Conservation (phyloP, 345 rosid genomes). For the Hibiscus trionum region DNA sequence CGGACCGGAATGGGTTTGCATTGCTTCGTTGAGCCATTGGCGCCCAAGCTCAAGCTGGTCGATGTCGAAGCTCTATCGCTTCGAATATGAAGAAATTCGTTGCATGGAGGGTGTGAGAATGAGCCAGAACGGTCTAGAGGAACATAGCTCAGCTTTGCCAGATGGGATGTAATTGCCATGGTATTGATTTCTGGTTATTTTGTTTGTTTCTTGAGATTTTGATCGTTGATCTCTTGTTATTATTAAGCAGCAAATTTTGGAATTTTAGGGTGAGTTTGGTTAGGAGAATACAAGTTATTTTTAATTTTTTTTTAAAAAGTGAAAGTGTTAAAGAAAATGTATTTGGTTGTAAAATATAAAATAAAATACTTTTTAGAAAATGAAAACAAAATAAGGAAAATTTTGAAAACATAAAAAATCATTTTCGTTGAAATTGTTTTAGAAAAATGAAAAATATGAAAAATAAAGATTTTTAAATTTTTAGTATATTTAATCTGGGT, state of each 20-base stretch:
- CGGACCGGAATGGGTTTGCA: slow-evolving; percentile 30
- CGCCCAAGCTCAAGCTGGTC: slow-evolving; percentile 15
- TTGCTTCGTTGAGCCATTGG: slow-evolving; percentile 23
- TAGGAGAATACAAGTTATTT: too few species aligned
- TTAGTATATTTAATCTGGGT: too few species aligned
- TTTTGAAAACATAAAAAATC: too few species aligned
- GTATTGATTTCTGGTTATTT: background rate
- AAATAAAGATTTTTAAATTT: too few species aligned
- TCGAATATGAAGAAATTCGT: slow-evolving; percentile 1
- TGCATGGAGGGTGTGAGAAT: slow-evolving; percentile 12
- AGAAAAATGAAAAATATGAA: too few species aligned
- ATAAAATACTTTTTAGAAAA: too few species aligned
- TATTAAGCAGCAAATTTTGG: background rate
- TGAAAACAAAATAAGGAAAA: too few species aligned
- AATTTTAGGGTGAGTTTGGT: too few species aligned
- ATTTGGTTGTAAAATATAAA: too few species aligned
- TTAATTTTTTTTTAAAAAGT: too few species aligned
- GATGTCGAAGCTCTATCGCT: slow-evolving; percentile 5
- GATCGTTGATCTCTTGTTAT: background rate
- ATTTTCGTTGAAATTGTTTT: too few species aligned
- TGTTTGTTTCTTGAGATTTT: background rate
- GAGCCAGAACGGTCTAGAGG: slow-evolving; percentile 30
- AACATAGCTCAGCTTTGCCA: slow-evolving; percentile 28
- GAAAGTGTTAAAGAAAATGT: too few species aligned
- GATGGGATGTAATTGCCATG: slow-evolving; percentile 50